Conservation (phyloP, 2,329 filamentous ascomycete genomes). For the Xylaria sp. region DNA sequence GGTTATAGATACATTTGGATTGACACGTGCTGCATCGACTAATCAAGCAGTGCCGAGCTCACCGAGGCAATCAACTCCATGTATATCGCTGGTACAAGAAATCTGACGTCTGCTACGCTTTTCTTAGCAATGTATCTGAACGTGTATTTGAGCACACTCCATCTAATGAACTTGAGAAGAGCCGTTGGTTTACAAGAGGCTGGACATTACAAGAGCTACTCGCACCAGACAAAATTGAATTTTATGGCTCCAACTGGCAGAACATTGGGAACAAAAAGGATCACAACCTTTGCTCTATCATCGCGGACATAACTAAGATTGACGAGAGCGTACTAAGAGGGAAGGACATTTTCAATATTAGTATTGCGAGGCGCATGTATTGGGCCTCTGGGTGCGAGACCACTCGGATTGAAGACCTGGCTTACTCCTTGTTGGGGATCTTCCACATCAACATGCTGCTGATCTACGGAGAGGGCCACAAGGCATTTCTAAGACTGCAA, state of each 20-base stretch:
- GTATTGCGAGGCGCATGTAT: conserved; percentile 10
- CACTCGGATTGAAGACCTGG: conserved; percentile 10
- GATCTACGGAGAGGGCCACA: not conserved
- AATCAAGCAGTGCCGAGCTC: not conserved
- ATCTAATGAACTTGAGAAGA: not conserved
- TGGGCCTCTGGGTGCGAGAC: conserved; percentile 8
- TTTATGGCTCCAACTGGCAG: not conserved
- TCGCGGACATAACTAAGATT: conserved; percentile 8
- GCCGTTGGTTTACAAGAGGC: conserved; percentile 2
- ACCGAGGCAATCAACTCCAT: not conserved
- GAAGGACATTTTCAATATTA: conserved; percentile 1
- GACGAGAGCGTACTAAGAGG: not conserved
- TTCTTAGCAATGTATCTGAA: not conserved
- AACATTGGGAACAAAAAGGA: not conserved
- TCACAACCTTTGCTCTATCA: not conserved
- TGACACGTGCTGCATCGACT: conserved; percentile 7
- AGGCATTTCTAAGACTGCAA: conserved; percentile 13
- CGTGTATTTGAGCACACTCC: not conserved
- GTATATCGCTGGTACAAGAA: conserved; percentile 7
- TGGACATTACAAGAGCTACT: conserved; percentile 9
- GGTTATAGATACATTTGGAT: not conserved
- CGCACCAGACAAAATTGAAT: not conserved
- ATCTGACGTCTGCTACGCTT: not conserved
- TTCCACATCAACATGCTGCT: conserved; percentile 6
- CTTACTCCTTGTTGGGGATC: conserved; percentile 8